These are phyloP conservation scores for Thinopyrum elongatum DNA, from an alignment of 176 grass and related monocot genomes.

Conservation along the genomic window DNA sequence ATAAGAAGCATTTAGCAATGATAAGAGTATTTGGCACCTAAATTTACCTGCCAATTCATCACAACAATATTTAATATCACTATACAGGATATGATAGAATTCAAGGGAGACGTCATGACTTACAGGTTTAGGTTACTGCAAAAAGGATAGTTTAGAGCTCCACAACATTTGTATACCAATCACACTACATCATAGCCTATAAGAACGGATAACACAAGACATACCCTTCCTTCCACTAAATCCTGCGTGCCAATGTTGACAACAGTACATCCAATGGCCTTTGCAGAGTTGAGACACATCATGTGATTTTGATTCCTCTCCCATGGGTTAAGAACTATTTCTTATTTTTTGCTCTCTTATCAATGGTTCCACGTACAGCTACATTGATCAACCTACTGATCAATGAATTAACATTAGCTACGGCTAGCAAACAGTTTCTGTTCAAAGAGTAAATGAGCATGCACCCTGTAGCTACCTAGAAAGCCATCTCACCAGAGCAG, in stretches of 20 bases:
- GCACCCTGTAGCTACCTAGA: too few species aligned
- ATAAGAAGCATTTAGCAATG: conserved; percentile 3
- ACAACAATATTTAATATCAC: background rate
- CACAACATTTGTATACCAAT: background rate
- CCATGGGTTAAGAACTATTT: conserved; percentile 96
- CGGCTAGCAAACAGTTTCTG: background rate
- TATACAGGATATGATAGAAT: background rate
- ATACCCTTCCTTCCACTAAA: conserved; percentile 94
- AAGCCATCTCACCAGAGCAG: too few species aligned
- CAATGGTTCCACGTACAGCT: conserved; percentile 89
- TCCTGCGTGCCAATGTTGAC: conserved; percentile 99
- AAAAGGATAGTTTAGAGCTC: background rate
- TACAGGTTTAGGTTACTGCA: background rate
- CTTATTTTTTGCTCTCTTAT: conserved; percentile 95
- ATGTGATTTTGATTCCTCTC: conserved; percentile 98
- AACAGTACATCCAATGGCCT: conserved; percentile 96
- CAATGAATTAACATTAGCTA: conserved; percentile 36
- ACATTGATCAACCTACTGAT: conserved; percentile 97
- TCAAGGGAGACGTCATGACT: background rate
- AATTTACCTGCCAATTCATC: background rate
- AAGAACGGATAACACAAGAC: conserved; percentile 17
- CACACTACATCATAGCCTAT: background rate
- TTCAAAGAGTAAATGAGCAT: conserved; percentile 22
- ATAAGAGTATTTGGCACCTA: background rate
- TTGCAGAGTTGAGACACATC: conserved; percentile 96